Percentiles rank a stretch among this genome's conserved stretches.
Evolutionary conservation across 108 stramenopile genomes (phyloP).

Genomic region (Skeletonema menzelii): DNA sequence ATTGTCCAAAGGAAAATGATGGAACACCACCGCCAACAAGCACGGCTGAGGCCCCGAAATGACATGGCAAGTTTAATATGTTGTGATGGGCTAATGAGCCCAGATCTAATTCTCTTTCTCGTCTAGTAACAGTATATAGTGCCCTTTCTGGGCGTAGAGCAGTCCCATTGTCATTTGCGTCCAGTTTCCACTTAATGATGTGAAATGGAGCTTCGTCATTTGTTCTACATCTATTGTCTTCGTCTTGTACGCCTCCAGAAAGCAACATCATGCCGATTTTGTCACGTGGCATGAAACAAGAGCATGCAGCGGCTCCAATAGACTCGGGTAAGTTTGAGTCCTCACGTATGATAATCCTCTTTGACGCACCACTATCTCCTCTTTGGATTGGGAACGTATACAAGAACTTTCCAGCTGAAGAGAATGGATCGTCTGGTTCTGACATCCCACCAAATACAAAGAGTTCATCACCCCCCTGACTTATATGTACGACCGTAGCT

Average conservation of each 20-base stretch:
- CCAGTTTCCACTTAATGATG: constrained; percentile 1
- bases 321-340: background rate
- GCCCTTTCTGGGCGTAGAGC: constrained; percentile 1
- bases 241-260: background rate
- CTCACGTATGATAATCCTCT: background rate
- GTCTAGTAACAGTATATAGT: background rate
- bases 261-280: background rate
- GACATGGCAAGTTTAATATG: constrained; percentile 34
- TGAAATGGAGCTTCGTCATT: background rate
- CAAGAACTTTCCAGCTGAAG: background rate
- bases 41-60: constrained; percentile 14
- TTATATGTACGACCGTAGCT: background rate
- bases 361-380: background rate
- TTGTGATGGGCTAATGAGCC: constrained; percentile 63
- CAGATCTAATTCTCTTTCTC: constrained; percentile 41
- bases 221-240: background rate
- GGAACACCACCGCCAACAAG: constrained; percentile 75
- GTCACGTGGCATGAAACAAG: background rate
- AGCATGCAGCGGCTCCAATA: background rate
- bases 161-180: background rate
- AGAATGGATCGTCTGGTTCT: constrained; percentile 46
- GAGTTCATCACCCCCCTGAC: constrained; percentile 9
- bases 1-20: constrained; percentile 80
- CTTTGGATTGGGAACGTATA: background rate
- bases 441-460: constrained; percentile 50